phyloP scores from a whole-genome alignment of 2,329 filamentous ascomycete genomes.

The Colletotrichum lindemuthianum region DNA sequence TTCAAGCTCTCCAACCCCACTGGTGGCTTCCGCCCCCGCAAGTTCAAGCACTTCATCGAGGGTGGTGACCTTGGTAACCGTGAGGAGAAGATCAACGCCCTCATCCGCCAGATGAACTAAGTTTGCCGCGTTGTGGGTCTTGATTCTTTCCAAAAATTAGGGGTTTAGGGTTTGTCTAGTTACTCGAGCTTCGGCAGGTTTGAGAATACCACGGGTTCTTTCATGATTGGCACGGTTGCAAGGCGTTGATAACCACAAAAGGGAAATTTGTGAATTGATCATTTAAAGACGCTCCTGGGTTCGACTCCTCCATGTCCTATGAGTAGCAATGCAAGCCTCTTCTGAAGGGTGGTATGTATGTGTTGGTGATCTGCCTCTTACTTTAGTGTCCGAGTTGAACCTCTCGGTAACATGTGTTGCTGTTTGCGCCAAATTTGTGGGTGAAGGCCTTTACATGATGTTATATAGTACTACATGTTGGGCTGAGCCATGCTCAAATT shows the following conservation, averaged over 20 bases:
- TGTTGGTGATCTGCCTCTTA: conserved; percentile 1
- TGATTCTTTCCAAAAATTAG: conserved; percentile 37
- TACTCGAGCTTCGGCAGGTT: conserved; percentile 39
- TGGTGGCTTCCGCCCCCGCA: conserved; percentile 94
- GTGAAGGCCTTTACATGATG: neutral
- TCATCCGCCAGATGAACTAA: conserved; percentile 99
- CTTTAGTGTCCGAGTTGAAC: too few relatives aligned
- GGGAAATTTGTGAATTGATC: conserved; percentile 46
- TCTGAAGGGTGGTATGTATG: conserved; percentile 15
- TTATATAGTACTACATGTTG: conserved; percentile 18
- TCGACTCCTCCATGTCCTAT: conserved; percentile 27
- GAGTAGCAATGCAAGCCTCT: conserved; percentile 36
- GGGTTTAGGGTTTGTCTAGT: conserved; percentile 42
- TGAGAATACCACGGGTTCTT: conserved; percentile 37
- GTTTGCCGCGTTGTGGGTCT: conserved; percentile 12
- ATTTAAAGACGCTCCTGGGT: conserved; percentile 35
- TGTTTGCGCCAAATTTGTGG: neutral
- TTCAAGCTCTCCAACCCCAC: conserved; percentile 99
- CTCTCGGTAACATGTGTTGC: too few relatives aligned
- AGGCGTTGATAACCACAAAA: conserved; percentile 48
- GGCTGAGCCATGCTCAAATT: conserved; percentile 50
- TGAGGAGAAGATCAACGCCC: conserved; percentile 96
- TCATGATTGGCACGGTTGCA: conserved; percentile 43
- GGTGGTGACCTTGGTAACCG: conserved; percentile 99
- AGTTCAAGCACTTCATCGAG: conserved; percentile 99